Evolutionary conservation across 768 basidiomycete genomes (phyloP).

Genomic region (Leccinellum albellum): DNA sequence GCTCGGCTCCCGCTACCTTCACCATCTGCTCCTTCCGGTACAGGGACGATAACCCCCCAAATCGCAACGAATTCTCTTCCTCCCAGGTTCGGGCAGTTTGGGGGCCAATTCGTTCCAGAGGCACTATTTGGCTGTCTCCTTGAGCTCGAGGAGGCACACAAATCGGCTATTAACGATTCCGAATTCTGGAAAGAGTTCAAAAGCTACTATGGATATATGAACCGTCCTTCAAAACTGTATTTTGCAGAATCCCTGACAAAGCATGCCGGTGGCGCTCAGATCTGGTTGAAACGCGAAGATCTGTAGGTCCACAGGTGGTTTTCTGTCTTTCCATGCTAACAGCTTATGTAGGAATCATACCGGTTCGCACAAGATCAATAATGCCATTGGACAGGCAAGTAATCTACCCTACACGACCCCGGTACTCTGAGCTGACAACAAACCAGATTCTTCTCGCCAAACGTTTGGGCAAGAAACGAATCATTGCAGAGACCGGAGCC

Average conservation of each 20-base stretch:
- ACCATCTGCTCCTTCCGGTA: neutral
- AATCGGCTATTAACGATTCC: conserved; percentile 80
- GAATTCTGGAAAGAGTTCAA: conserved; percentile 90
- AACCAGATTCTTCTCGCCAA: conserved; percentile 88
- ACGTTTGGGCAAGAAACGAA: conserved; percentile 90
- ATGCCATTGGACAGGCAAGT: conserved; percentile 89
- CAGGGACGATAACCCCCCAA: conserved; percentile 15
- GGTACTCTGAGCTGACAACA: neutral
- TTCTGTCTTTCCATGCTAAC: conserved; percentile 1
- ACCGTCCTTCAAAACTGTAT: conserved; percentile 89
- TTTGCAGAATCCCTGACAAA: conserved; percentile 88
- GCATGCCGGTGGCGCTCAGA: conserved; percentile 87
- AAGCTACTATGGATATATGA: conserved; percentile 88
- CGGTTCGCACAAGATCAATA: conserved; percentile 99
- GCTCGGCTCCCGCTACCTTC: conserved; percentile 1
- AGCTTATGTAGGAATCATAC: conserved; percentile 78
- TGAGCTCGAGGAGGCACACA: conserved; percentile 90
- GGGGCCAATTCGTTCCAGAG: conserved; percentile 97
- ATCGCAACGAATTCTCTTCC: conserved; percentile 54
- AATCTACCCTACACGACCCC: neutral
- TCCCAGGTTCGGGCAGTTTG: conserved; percentile 88
- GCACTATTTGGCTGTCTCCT: conserved; percentile 88
- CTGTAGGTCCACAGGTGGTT: conserved; percentile 44
- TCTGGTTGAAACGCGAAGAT: conserved; percentile 98
- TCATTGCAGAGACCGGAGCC: conserved; percentile 98